A percentile compares a stretch with the other conserved stretches of the same genome.
phyloP scores from a whole-genome alignment of 208 protist genomes.

The Trypanosoma platydactyli region DNA sequence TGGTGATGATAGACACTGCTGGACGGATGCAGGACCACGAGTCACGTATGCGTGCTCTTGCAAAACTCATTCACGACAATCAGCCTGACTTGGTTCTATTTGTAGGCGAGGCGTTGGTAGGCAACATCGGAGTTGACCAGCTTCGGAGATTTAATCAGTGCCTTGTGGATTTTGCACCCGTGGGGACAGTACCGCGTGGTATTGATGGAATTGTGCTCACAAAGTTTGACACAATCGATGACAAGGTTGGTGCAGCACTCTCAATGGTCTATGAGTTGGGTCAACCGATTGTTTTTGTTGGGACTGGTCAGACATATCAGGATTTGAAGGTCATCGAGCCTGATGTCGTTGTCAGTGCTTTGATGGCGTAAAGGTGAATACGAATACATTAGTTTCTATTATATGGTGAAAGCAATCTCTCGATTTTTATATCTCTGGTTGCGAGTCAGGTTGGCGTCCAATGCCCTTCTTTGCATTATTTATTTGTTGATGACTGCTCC shows the following conservation, averaged over 20 bases:
- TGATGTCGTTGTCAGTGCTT: conserved; percentile 92
- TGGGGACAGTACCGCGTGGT: conserved; percentile 69
- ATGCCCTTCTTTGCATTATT: too few relatives aligned
- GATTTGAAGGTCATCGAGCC: conserved; percentile 97
- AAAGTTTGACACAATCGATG: conserved; percentile 99
- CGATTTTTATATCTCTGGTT: too few relatives aligned
- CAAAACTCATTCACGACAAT: conserved; percentile 97
- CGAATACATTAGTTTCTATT: too few relatives aligned
- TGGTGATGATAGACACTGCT: conserved; percentile 99
- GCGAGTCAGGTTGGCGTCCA: too few relatives aligned
- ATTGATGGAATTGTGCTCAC: conserved; percentile 99
- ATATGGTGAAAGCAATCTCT: too few relatives aligned
- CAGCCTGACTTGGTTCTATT: conserved; percentile 98
- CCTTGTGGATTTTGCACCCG: conserved; percentile 89
- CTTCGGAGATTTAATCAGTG: conserved; percentile 97
- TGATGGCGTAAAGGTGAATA: conserved; percentile 81
- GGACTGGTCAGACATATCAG: conserved; percentile 98
- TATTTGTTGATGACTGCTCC: too few relatives aligned
- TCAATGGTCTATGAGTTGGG: conserved; percentile 99
- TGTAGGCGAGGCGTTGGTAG: conserved; percentile 99
- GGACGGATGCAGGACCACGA: conserved; percentile 99
- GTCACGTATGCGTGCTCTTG: conserved; percentile 97
- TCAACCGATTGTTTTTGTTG: conserved; percentile 99
- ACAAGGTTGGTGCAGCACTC: conserved; percentile 99
- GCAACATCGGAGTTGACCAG: conserved; percentile 99